Percentiles rank a stretch among this genome's conserved stretches.
phyloP scores from a whole-genome alignment of 2,329 filamentous ascomycete species.

The Annulohypoxylon truncatum region DNA sequence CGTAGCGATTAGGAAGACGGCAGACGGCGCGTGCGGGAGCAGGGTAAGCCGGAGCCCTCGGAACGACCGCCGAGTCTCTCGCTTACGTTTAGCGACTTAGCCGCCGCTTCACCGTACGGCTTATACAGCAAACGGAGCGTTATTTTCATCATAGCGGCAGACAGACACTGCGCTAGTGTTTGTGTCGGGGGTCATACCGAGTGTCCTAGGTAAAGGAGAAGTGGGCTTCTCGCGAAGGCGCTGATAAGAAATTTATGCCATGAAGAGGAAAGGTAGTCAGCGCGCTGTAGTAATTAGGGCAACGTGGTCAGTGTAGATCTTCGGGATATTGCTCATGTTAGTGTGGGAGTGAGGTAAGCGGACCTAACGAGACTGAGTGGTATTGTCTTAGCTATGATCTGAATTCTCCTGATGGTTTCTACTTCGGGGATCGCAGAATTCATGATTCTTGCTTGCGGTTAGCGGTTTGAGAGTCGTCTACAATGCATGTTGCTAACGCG shows the following conservation, averaged over 20 bases:
- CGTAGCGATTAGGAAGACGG: neutral
- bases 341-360: neutral
- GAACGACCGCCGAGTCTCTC: conserved; percentile 4
- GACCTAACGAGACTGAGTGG: conserved; percentile 3
- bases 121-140: conserved; percentile 34
- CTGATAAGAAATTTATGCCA: conserved; percentile 22
- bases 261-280: conserved; percentile 32
- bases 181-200: conserved; percentile 32
- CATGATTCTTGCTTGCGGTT: conserved; percentile 38
- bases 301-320: conserved; percentile 23
- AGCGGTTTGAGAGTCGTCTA: conserved; percentile 33
- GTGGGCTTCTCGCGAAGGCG: conserved; percentile 21
- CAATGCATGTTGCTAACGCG: conserved; percentile 31
- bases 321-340: conserved; percentile 25
- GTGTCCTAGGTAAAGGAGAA: conserved; percentile 42
- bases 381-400: conserved; percentile 15
- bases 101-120: conserved; percentile 29
- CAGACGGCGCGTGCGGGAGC: neutral
- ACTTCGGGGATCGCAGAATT: conserved; percentile 26
- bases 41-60: neutral
- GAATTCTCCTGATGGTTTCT: conserved; percentile 30
- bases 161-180: neutral
- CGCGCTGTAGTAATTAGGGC: conserved; percentile 33
- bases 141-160: conserved; percentile 24
- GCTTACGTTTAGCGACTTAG: conserved; percentile 22